Conservation (phyloP, 805 yeast genomes). For the Saturnispora mendoncae region DNA sequence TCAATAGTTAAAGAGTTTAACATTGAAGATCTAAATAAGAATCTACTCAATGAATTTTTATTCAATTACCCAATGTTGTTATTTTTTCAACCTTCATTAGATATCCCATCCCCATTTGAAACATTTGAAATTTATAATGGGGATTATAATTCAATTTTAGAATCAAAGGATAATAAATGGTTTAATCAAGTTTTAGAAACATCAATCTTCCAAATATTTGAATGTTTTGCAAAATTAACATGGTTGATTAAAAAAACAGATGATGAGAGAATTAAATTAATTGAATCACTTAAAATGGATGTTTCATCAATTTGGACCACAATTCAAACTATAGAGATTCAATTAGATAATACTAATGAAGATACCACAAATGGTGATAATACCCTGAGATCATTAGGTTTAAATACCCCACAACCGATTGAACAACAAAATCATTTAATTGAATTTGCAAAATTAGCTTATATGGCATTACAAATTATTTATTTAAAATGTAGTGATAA, state of each 20-base stretch:
- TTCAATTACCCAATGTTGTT: conserved; percentile 34
- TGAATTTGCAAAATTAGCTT: conserved; percentile 20
- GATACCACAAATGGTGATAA: neutral
- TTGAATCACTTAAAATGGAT: conserved; percentile 16
- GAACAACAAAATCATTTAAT: neutral
- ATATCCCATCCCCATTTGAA: conserved; percentile 36
- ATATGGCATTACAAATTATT: conserved; percentile 24
- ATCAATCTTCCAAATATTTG: conserved; percentile 30
- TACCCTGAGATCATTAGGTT: neutral
- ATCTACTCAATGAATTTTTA: conserved; percentile 23
- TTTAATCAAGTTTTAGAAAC: conserved; percentile 33
- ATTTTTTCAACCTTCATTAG: conserved; percentile 28
- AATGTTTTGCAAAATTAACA: conserved; percentile 30
- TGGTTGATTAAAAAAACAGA: conserved; percentile 26
- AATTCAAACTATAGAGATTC: conserved; percentile 26
- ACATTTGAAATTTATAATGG: conserved; percentile 27
- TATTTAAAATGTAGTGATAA: conserved; percentile 19
- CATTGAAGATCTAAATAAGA: conserved; percentile 7
- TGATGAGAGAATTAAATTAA: conserved; percentile 8
- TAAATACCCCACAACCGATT: neutral
- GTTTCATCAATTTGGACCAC: conserved; percentile 26
- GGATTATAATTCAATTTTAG: conserved; percentile 11
- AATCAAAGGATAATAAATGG: conserved; percentile 20
- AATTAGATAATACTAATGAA: conserved; percentile 11
- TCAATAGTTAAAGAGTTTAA: neutral